Evolutionary conservation across 2,329 filamentous ascomycete species (phyloP).

Genomic region (Ophiostoma piceae): DNA sequence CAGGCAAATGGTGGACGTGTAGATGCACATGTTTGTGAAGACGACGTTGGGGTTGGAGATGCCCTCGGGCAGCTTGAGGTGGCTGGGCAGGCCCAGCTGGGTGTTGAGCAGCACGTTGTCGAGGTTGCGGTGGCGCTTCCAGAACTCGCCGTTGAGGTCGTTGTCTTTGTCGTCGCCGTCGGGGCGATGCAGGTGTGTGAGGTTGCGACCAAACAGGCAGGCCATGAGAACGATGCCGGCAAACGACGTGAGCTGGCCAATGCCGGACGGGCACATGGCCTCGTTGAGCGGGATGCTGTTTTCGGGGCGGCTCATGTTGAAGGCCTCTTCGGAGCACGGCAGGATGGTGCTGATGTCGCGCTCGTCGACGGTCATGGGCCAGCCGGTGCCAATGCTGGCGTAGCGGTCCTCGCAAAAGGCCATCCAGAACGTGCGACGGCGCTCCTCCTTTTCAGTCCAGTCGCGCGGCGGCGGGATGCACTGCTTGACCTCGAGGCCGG

Average conservation of each 20-base stretch:
- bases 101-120: constrained; percentile 89
- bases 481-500: constrained; percentile 84
- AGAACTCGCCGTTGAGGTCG: constrained; percentile 89
- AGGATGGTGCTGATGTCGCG: constrained; percentile 83
- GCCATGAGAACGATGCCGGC: constrained; percentile 78
- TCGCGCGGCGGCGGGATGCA: constrained; percentile 80
- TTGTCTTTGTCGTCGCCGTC: constrained; percentile 74
- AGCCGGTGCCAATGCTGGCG: constrained; percentile 91
- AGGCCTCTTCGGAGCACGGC: constrained; percentile 78
- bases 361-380: constrained; percentile 94
- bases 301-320: constrained; percentile 70
- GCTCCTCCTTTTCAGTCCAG: constrained; percentile 90
- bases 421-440: constrained; percentile 92
- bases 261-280: constrained; percentile 65
- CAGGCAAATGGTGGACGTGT: constrained; percentile 94
- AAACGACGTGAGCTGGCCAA: constrained; percentile 68
- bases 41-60: constrained; percentile 77
- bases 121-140: constrained; percentile 84
- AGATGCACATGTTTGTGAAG: constrained; percentile 94
- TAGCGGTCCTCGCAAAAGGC: constrained; percentile 86
- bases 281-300: constrained; percentile 65
- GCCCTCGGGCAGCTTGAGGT: constrained; percentile 72
- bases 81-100: constrained; percentile 71
- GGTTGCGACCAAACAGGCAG: constrained; percentile 84
- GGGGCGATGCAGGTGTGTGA: constrained; percentile 85